Conservation (phyloP, 176 grass and related monocot genomes). For the Aegilops tauschii region DNA sequence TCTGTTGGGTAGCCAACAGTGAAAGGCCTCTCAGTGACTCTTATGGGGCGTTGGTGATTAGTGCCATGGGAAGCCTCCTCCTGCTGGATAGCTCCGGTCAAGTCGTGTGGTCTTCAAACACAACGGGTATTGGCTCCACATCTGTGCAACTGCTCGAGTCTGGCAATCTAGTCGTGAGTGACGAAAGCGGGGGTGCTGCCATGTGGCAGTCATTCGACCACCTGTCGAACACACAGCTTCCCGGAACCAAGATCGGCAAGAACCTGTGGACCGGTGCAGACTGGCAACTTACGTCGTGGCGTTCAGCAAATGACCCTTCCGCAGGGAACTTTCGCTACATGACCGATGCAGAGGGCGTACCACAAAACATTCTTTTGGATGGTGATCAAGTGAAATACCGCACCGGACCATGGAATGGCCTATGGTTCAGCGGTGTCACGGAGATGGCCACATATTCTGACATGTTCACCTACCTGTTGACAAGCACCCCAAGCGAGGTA, state of each 20-base stretch:
- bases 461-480: not conserved
- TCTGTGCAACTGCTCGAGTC: not conserved
- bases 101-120: conserved; percentile 17
- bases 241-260: not conserved
- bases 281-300: conserved; percentile 27
- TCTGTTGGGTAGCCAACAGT: conserved; percentile 54
- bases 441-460: conserved; percentile 31
- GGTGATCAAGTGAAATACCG: not conserved
- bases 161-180: conserved; percentile 11
- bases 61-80: not conserved
- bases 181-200: not conserved
- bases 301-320: conserved; percentile 4
- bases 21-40: conserved; percentile 14
- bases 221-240: not conserved
- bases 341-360: not conserved
- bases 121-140: rapidly evolving
- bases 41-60: not conserved
- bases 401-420: conserved; percentile 24
- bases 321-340: not conserved
- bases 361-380: not conserved
- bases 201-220: conserved; percentile 10
- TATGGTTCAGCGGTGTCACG: conserved; percentile 30
- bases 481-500: not conserved
- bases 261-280: conserved; percentile 16
- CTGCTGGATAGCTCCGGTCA: not conserved